Percentiles rank a stretch among this genome's conserved stretches.
Conservation (phyloP, 495 filamentous ascomycete species). For the Talaromyces borbonicus region DNA sequence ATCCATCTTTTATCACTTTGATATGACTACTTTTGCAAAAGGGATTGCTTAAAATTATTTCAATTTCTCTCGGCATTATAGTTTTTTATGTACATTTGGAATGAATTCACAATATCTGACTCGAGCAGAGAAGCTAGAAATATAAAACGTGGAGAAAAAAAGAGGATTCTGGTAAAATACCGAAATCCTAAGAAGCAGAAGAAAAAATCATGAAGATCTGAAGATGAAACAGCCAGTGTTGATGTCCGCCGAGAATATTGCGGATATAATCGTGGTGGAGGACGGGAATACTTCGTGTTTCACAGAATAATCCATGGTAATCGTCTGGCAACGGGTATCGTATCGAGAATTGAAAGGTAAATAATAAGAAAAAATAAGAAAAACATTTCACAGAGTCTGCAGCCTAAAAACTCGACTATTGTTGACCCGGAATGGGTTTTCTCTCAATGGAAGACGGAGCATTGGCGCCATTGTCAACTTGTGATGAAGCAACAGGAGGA, state of each 20-base stretch:
- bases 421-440: constrained; percentile 34
- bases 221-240: background rate
- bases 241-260: background rate
- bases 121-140: background rate
- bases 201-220: background rate
- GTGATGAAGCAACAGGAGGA: constrained; percentile 13
- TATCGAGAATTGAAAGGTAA: background rate
- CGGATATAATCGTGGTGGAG: background rate
- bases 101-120: constrained; percentile 4
- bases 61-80: background rate
- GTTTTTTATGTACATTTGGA: constrained; percentile 1
- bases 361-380: background rate
- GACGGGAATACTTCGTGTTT: too few relatives aligned
- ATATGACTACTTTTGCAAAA: too few relatives aligned
- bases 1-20: too few relatives aligned
- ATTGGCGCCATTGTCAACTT: background rate
- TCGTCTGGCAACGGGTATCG: constrained; percentile 6
- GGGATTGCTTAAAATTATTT: constrained; percentile 1
- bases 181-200: background rate
- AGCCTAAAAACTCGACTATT: constrained; percentile 12
- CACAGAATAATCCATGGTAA: constrained; percentile 3
- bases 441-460: constrained; percentile 10
- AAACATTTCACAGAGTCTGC: background rate
- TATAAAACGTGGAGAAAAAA: background rate
- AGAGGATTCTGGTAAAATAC: background rate